Conservation (phyloP, 306 rosid species). For the Rubus idaeus region DNA sequence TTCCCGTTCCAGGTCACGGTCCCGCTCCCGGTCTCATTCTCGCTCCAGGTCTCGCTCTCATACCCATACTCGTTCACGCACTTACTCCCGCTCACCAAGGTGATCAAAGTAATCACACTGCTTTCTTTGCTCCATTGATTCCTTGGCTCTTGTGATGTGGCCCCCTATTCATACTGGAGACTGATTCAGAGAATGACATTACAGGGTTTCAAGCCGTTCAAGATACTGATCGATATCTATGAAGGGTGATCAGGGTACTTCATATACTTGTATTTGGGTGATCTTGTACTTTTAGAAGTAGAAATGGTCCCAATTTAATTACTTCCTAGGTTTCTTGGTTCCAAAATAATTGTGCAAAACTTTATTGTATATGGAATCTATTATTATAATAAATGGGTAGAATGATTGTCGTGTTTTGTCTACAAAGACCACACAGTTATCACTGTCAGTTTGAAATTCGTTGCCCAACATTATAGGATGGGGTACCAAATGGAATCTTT, state of each 20-base stretch:
- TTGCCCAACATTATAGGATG: background rate
- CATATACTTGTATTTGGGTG: background rate
- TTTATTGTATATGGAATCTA: background rate
- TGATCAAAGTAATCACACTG: constrained; percentile 51
- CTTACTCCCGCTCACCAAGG: constrained; percentile 81
- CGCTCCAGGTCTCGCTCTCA: constrained; percentile 43
- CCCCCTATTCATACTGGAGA: background rate
- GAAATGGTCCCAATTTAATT: background rate
- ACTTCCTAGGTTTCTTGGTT: background rate
- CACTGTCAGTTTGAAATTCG: background rate
- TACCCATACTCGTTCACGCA: constrained; percentile 32
- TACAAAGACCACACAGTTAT: background rate
- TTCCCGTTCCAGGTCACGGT: constrained; percentile 59
- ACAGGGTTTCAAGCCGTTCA: constrained; percentile 69
- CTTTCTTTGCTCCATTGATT: constrained; percentile 13
- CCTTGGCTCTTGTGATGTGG: background rate
- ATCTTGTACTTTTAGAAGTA: constrained; percentile 10
- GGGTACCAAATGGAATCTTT: background rate
- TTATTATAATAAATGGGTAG: background rate
- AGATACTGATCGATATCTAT: constrained; percentile 45
- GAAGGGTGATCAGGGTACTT: background rate
- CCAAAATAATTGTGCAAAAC: background rate
- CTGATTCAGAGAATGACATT: constrained; percentile 32
- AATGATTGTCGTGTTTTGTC: background rate
- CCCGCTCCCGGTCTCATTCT: constrained; percentile 39